These are phyloP conservation scores for Aspergillus asperescens DNA, from an alignment of 495 filamentous ascomycete genomes.

Conservation along the genomic window DNA sequence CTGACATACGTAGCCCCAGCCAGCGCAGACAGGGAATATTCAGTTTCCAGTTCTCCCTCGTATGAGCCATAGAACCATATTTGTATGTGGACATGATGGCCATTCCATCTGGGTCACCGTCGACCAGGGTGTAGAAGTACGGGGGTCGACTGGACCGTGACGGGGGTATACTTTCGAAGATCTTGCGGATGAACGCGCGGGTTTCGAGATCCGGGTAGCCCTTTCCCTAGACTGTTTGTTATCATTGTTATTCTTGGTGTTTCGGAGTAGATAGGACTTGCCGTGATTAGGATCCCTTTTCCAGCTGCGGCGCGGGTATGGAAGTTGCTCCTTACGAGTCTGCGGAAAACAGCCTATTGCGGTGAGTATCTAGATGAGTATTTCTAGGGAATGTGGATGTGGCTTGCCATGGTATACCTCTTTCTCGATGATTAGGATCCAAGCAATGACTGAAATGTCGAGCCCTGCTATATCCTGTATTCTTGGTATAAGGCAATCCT, in stretches of 20 bases:
- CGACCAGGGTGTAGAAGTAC: slow-evolving; percentile 64
- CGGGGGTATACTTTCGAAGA: slow-evolving; percentile 22
- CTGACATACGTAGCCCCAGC: slow-evolving; percentile 65
- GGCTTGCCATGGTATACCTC: slow-evolving; percentile 50
- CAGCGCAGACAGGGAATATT: slow-evolving; percentile 58
- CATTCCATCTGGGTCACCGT: slow-evolving; percentile 85
- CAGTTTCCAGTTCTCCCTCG: slow-evolving; percentile 61
- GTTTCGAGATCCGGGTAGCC: slow-evolving; percentile 88
- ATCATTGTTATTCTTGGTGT: background rate
- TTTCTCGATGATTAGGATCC: slow-evolving; percentile 89
- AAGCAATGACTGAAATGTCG: slow-evolving; percentile 50
- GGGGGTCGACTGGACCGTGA: slow-evolving; percentile 24
- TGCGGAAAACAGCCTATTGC: slow-evolving; percentile 71
- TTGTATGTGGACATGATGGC: slow-evolving; percentile 84
- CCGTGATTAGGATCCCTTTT: slow-evolving; percentile 65
- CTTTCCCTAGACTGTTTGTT: slow-evolving; percentile 60
- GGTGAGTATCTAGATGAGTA: background rate
- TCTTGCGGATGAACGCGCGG: slow-evolving; percentile 53
- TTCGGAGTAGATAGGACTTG: slow-evolving; percentile 24
- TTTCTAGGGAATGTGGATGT: background rate
- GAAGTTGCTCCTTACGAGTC: slow-evolving; percentile 51
- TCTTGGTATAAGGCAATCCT: slow-evolving; percentile 67
- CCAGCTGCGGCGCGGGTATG: slow-evolving; percentile 47
- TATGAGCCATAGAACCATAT: slow-evolving; percentile 67
- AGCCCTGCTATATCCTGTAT: slow-evolving; percentile 48